These are phyloP conservation scores for Solanum hybrid DNA, from an alignment of 305 asterid genomes.

Conservation along the genomic window DNA sequence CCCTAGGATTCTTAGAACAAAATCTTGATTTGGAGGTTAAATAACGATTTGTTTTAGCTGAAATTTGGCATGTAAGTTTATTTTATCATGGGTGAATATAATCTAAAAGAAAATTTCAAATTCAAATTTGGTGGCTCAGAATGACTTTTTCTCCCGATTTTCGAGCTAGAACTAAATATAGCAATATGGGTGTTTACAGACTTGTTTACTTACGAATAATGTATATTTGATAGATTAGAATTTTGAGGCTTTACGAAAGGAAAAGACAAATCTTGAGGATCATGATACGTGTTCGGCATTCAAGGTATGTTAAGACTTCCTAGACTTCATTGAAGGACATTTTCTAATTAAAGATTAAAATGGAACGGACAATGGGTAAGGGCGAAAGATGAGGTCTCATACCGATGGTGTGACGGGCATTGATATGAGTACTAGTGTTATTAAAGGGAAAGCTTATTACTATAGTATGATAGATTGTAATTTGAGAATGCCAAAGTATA, in stretches of 20 bases:
- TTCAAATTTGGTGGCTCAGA: neutral
- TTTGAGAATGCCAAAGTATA: neutral
- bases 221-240: neutral
- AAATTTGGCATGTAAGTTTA: neutral
- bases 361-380: neutral
- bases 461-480: neutral
- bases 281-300: neutral
- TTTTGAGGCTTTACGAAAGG: neutral
- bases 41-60: too few species aligned
- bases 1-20: neutral
- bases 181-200: neutral
- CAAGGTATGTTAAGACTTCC: neutral
- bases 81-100: neutral
- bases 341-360: neutral
- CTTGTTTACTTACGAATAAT: neutral
- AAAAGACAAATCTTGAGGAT: neutral
- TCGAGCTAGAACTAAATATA: neutral
- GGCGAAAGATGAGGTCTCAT: neutral
- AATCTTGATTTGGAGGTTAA: neutral
- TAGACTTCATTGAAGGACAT: neutral
- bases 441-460: neutral
- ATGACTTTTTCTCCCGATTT: neutral
- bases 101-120: too few species aligned
- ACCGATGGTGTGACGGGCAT: neutral
- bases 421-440: neutral